Evolutionary conservation across 2,329 filamentous ascomycete genomes (phyloP).

Genomic region (Metarhizium anisopliae): DNA sequence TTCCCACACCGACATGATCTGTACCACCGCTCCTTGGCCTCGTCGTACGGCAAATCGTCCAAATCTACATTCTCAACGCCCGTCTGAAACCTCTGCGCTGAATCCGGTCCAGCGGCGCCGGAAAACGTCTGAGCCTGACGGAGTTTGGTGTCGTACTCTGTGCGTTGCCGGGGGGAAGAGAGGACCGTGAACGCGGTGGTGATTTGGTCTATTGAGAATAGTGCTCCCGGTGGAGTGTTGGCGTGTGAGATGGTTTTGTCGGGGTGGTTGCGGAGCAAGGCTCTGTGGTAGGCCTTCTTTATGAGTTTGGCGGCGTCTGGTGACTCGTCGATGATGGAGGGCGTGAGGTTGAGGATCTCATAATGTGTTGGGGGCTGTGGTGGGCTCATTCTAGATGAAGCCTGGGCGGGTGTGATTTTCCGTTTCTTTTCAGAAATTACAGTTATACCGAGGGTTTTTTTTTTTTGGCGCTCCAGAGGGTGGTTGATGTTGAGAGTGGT

Average conservation of each 20-base stretch:
- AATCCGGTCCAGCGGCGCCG: slow-evolving; percentile 4
- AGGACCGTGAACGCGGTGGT: slow-evolving; percentile 49
- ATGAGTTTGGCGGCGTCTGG: slow-evolving; percentile 37
- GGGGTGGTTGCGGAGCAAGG: slow-evolving; percentile 57
- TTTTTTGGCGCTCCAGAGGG: not conserved
- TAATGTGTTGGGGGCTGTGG: slow-evolving; percentile 40
- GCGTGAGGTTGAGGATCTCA: slow-evolving; percentile 48
- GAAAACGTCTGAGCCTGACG: slow-evolving; percentile 17
- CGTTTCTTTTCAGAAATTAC: too few species aligned
- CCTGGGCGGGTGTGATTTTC: not conserved
- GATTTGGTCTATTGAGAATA: slow-evolving; percentile 55
- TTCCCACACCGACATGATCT: slow-evolving; percentile 57
- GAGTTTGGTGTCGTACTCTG: slow-evolving; percentile 45
- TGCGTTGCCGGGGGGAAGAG: slow-evolving; percentile 37
- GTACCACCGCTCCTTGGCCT: slow-evolving; percentile 40
- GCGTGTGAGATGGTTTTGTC: slow-evolving; percentile 37
- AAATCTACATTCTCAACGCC: slow-evolving; percentile 57
- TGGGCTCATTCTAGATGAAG: not conserved
- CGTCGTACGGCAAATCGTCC: slow-evolving; percentile 52
- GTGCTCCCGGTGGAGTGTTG: not conserved
- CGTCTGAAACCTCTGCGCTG: slow-evolving; percentile 34
- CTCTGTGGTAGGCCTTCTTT: slow-evolving; percentile 55
- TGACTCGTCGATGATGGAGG: slow-evolving; percentile 34
- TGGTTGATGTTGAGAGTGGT: not conserved
- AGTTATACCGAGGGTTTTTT: not conserved